A percentile compares a stretch with the other conserved stretches of the same genome.
phyloP scores from a whole-genome alignment of 805 yeast species.

The Yarrowia bubula region DNA sequence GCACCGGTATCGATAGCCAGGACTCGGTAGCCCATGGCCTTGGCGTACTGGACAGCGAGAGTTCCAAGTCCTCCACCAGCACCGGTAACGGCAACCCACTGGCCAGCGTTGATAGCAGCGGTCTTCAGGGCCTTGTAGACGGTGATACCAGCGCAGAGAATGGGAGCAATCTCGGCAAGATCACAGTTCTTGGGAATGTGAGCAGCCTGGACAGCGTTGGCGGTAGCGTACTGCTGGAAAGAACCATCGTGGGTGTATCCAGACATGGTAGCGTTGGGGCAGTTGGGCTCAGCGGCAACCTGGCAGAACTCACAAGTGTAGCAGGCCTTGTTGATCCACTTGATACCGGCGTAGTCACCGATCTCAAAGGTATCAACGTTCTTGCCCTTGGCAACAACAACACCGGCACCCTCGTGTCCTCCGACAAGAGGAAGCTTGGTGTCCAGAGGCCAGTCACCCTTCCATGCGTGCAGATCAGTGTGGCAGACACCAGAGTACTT shows the following conservation, averaged over 20 bases:
- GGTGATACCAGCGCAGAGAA: slow-evolving; percentile 88
- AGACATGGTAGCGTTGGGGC: slow-evolving; percentile 66
- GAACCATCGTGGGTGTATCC: slow-evolving; percentile 91
- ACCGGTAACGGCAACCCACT: slow-evolving; percentile 76
- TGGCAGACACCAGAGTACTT: slow-evolving; percentile 92
- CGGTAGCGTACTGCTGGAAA: slow-evolving; percentile 87
- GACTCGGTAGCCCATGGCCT: slow-evolving; percentile 73
- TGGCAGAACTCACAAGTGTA: slow-evolving; percentile 73
- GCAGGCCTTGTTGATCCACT: slow-evolving; percentile 82
- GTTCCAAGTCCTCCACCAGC: slow-evolving; percentile 82
- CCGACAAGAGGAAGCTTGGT: slow-evolving; percentile 77
- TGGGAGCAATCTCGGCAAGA: slow-evolving; percentile 73
- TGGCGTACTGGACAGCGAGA: slow-evolving; percentile 70
- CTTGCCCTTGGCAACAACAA: slow-evolving; percentile 72
- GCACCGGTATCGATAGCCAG: slow-evolving; percentile 71
- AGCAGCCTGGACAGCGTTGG: slow-evolving; percentile 85
- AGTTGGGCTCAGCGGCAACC: slow-evolving; percentile 64
- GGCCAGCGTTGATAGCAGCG: slow-evolving; percentile 64
- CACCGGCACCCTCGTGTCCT: slow-evolving; percentile 90
- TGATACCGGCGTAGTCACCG: slow-evolving; percentile 81
- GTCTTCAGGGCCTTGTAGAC: slow-evolving; percentile 88
- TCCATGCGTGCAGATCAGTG: slow-evolving; percentile 91
- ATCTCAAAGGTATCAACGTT: slow-evolving; percentile 67
- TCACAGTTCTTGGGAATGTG: slow-evolving; percentile 71
- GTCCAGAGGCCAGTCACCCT: slow-evolving; percentile 87